phyloP scores from a whole-genome alignment of 1,284 basidiomycete genomes.

The Afroboletus lepidellus region DNA sequence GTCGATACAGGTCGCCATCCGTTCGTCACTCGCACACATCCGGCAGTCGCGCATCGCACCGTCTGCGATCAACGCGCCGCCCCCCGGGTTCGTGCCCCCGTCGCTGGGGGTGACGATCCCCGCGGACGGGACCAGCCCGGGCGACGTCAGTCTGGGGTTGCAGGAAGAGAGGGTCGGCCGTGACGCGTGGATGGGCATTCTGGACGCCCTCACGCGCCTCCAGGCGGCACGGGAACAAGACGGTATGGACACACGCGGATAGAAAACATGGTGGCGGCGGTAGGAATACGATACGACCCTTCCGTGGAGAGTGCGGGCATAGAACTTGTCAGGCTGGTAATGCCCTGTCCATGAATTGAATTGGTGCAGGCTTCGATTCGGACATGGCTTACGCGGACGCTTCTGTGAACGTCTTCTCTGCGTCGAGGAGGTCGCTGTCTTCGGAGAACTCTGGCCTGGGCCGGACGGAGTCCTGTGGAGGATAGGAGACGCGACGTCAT shows the following conservation, averaged over 20 bases:
- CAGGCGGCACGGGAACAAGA: slow-evolving; percentile 46
- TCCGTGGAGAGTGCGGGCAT: slow-evolving; percentile 26
- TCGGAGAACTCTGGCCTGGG: slow-evolving; percentile 47
- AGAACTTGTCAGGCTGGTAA: slow-evolving; percentile 19
- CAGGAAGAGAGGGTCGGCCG: slow-evolving; percentile 75
- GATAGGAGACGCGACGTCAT: slow-evolving; percentile 16
- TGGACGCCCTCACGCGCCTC: slow-evolving; percentile 61
- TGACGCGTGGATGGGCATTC: slow-evolving; percentile 73
- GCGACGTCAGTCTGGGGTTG: slow-evolving; percentile 51
- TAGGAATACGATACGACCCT: slow-evolving; percentile 4
- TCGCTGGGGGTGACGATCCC: slow-evolving; percentile 76
- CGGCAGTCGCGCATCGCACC: slow-evolving; percentile 80
- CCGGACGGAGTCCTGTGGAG: slow-evolving; percentile 45
- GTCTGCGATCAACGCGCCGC: slow-evolving; percentile 75
- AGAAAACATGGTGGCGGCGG: slow-evolving; percentile 4
- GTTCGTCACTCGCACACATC: slow-evolving; percentile 76
- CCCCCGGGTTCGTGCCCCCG: slow-evolving; percentile 66
- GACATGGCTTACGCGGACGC: slow-evolving; percentile 37
- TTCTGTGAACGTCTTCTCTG: slow-evolving; percentile 57
- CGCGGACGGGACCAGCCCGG: slow-evolving; percentile 35
- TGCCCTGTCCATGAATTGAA: slow-evolving; percentile 18
- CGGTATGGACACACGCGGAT: slow-evolving; percentile 25
- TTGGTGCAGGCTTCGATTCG: slow-evolving; percentile 9
- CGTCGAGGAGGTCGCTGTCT: slow-evolving; percentile 55
- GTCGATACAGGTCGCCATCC: slow-evolving; percentile 71